Evolutionary conservation across 164 flowering plant genomes (phyloP), one percentile per base, ranked within the genome.

Genomic region (Stephania yunnanensis): DNA sequence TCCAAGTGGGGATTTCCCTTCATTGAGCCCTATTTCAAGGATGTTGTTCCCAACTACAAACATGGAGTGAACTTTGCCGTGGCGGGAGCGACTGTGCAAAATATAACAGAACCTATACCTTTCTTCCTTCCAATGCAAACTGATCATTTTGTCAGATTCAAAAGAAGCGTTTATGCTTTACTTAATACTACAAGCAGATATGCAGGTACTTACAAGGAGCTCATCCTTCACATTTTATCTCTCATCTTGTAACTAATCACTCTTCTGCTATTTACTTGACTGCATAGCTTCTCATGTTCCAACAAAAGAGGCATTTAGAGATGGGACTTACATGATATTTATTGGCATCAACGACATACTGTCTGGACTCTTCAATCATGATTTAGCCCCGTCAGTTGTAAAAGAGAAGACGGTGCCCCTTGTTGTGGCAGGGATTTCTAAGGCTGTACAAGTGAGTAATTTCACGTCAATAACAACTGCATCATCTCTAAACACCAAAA

Each of bases 11-110:
- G 79, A 17, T 70, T 76, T 48, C 74, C 76, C 0, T 80, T 80
- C 69, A 20, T 80, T 36, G 74, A 80, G 25, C 79, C 82, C 20
- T 76, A 73, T 44, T 76, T 76, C 74, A 73, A 53, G 46, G 70
- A 80, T 68, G 52, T 76, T 52, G 68, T 7, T 30, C 82, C 82
- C 7, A 80, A 80, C 42, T 80, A 73, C 63, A 42, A 65, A 53
- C 71, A 65, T 45, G 82, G 82, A 12, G 73, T 76, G 74, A 80
- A 80, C 73, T 80, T 80, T 20, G 76, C 82, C 4, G 76, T 80
- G 1, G 11, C 79, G 7, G 82, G 76, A 52, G 76, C 82, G 66
- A 80, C 82, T 1, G 82, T 79, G 10, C 53, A 50, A 45, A 80
- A 76, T 65, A 74, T 80, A 42, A 73, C 76, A 8, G 68, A 76